phyloP scores from a whole-genome alignment of 805 yeast species.

The Candida hispaniensis region DNA sequence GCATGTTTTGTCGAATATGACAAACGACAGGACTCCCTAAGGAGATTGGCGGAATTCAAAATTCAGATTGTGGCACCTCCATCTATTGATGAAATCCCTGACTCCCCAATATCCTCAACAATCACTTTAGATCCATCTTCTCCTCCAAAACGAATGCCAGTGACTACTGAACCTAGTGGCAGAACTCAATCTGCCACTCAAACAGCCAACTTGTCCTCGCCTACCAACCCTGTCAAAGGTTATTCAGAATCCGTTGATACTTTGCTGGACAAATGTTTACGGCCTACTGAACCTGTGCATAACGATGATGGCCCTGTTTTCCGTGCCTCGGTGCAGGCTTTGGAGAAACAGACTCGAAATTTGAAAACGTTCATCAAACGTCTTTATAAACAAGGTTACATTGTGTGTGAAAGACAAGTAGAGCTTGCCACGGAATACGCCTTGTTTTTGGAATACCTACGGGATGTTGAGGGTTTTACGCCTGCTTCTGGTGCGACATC shows the following conservation, averaged over 20 bases:
- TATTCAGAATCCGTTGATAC: constrained; percentile 25
- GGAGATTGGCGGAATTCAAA: constrained; percentile 27
- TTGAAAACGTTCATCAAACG: constrained; percentile 30
- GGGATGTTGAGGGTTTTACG: constrained; percentile 26
- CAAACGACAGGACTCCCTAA: constrained; percentile 27
- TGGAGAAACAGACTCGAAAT: constrained; percentile 31
- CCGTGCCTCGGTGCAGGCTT: constrained; percentile 31
- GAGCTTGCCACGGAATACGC: constrained; percentile 29
- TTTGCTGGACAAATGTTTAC: constrained; percentile 23
- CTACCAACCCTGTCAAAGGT: constrained; percentile 20
- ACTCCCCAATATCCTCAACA: constrained; percentile 3
- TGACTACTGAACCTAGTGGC: background rate
- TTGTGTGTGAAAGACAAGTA: constrained; percentile 27
- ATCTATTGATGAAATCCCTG: constrained; percentile 1
- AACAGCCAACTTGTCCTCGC: constrained; percentile 2
- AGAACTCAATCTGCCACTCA: background rate
- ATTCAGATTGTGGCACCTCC: constrained; percentile 25
- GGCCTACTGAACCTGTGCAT: constrained; percentile 5
- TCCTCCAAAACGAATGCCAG: constrained; percentile 1
- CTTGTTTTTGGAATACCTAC: constrained; percentile 27
- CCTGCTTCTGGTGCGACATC: constrained; percentile 27
- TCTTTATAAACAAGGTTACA: constrained; percentile 30
- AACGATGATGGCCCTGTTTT: constrained; percentile 37
- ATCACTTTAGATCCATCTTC: constrained; percentile 1
- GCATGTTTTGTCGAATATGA: constrained; percentile 34